These are phyloP conservation scores for Colletotrichum gloeosporioides DNA, from an alignment of 2,329 filamentous ascomycete species.

Conservation along the genomic window DNA sequence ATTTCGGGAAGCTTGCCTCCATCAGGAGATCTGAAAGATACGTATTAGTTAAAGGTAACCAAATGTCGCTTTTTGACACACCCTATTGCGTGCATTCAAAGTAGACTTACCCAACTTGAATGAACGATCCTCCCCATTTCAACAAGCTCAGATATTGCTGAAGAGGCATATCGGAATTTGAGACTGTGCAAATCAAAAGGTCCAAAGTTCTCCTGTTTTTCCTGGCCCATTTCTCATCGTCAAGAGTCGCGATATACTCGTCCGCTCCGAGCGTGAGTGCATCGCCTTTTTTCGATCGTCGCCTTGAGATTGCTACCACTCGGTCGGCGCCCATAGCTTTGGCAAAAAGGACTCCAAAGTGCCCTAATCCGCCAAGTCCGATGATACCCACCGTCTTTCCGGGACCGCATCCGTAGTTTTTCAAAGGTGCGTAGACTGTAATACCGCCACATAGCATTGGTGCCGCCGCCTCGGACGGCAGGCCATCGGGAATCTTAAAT, in stretches of 20 bases:
- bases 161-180: constrained; percentile 61
- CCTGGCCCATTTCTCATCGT: constrained; percentile 60
- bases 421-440: constrained; percentile 69
- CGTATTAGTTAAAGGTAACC: background rate
- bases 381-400: constrained; percentile 73
- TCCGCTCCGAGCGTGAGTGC: constrained; percentile 63
- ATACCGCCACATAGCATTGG: constrained; percentile 76
- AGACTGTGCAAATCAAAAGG: constrained; percentile 65
- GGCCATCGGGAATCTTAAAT: constrained; percentile 48
- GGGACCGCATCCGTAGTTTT: constrained; percentile 67
- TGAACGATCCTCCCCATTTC: constrained; percentile 63
- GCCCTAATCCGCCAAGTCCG: constrained; percentile 72
- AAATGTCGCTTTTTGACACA: background rate
- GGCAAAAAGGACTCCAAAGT: constrained; percentile 73
- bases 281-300: constrained; percentile 57
- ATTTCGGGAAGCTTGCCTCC: constrained; percentile 48
- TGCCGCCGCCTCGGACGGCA: constrained; percentile 48
- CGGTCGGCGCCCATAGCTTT: constrained; percentile 69
- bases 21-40: constrained; percentile 57
- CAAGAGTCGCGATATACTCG: constrained; percentile 47
- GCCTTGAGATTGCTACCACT: constrained; percentile 64
- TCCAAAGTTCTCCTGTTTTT: constrained; percentile 59
- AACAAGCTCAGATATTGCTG: constrained; percentile 66
- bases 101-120: constrained; percentile 58
- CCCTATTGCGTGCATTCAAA: background rate